A percentile compares a stretch with the other conserved stretches of the same genome.
Conservation (phyloP, 306 rosid genomes). For the Dryas octopetala region DNA sequence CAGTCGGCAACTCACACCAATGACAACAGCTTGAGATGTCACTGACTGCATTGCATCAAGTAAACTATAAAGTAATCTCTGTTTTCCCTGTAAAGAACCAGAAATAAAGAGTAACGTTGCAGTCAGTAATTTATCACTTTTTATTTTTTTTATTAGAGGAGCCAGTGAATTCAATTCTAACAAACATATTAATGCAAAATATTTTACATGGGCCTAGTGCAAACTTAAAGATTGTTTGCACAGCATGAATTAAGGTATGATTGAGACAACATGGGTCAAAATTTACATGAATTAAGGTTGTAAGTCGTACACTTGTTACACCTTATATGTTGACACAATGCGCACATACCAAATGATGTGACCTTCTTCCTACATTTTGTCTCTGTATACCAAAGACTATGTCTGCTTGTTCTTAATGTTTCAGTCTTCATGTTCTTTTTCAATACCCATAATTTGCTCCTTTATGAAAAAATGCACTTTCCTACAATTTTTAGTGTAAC, state of each 20-base stretch:
- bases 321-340: neutral
- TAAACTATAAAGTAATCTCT: conserved; percentile 81
- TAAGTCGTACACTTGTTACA: neutral
- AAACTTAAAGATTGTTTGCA: neutral
- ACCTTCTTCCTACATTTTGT: neutral
- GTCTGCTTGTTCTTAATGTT: neutral
- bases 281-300: neutral
- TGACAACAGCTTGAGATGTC: conserved; percentile 85
- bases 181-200: neutral
- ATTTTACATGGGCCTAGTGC: conserved; percentile 7
- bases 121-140: neutral
- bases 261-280: neutral
- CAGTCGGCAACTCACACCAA: conserved; percentile 87
- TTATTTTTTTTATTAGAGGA: neutral
- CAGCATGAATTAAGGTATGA: neutral
- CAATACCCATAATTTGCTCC: neutral
- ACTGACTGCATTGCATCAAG: conserved; percentile 93
- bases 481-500: neutral
- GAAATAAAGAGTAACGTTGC: conserved; percentile 5
- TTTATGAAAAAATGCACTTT: neutral
- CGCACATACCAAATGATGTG: neutral
- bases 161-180: conserved; percentile 16
- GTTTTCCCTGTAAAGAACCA: conserved; percentile 70
- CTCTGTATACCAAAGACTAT: neutral
- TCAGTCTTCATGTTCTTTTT: neutral